phyloP scores from a whole-genome alignment of 148 eudicot species.

The Agrostemma githago region DNA sequence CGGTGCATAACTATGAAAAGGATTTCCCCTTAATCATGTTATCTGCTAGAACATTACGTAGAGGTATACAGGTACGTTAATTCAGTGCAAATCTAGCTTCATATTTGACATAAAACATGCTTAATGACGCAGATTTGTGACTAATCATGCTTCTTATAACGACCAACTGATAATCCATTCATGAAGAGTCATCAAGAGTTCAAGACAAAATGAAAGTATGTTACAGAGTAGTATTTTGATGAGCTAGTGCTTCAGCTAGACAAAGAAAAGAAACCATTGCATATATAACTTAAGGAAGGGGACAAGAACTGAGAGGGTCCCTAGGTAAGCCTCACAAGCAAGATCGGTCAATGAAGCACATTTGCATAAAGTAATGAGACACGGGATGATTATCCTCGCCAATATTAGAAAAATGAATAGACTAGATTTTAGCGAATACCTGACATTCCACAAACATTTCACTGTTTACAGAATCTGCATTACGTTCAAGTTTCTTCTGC shows the following conservation, averaged over 20 bases:
- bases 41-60: neutral
- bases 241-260: neutral
- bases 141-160: neutral
- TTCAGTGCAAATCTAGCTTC: neutral
- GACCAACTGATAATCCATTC: neutral
- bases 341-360: neutral
- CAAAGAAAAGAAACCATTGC: neutral
- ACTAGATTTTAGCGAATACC: conserved; percentile 36
- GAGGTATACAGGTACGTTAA: neutral
- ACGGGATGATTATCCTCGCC: neutral
- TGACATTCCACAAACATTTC: conserved; percentile 99
- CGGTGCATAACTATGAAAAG: neutral
- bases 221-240: neutral
- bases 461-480: conserved; percentile 78
- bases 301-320: neutral
- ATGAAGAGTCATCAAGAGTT: neutral
- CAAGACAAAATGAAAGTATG: neutral
- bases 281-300: conserved; percentile 2
- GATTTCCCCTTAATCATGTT: neutral
- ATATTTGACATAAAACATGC: neutral
- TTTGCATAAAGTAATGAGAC: neutral
- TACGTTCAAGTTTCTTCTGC: conserved; percentile 80
- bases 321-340: neutral
- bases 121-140: neutral
- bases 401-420: neutral